These are phyloP conservation scores for Apiotrichum mycotoxinovorans DNA, from an alignment of 1,284 basidiomycete species.

Conservation along the genomic window DNA sequence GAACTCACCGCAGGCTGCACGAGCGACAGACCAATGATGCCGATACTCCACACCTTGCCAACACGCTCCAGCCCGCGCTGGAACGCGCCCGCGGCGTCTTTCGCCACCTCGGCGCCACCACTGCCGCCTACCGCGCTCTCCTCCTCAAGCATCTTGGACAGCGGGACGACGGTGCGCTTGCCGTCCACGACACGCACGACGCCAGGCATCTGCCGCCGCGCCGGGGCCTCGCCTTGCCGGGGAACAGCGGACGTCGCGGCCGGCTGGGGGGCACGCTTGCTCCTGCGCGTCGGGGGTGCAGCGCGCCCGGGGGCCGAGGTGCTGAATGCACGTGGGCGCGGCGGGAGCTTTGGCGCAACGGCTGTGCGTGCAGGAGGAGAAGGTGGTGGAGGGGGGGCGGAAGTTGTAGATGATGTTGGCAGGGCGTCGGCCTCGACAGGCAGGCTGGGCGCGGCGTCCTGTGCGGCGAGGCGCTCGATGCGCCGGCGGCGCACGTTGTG, in stretches of 20 bases:
- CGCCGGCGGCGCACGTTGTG: neutral
- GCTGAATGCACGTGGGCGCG: neutral
- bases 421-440: neutral
- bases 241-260: neutral
- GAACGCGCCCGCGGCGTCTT: neutral
- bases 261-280: neutral
- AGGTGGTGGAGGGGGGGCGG: neutral
- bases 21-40: neutral
- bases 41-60: neutral
- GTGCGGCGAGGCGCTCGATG: neutral
- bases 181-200: neutral
- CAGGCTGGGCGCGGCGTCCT: neutral
- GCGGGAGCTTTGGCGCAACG: neutral
- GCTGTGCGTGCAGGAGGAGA: neutral
- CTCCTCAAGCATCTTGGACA: neutral
- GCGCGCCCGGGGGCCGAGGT: neutral
- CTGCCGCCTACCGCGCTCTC: neutral
- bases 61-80: neutral
- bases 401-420: neutral
- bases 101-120: neutral
- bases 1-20: neutral
- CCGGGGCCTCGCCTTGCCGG: too few species aligned
- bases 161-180: neutral
- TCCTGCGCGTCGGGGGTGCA: neutral
- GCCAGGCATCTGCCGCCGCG: too few species aligned